phyloP scores from a whole-genome alignment of 177 flowering plant genomes.

The Vitis hybrid region DNA sequence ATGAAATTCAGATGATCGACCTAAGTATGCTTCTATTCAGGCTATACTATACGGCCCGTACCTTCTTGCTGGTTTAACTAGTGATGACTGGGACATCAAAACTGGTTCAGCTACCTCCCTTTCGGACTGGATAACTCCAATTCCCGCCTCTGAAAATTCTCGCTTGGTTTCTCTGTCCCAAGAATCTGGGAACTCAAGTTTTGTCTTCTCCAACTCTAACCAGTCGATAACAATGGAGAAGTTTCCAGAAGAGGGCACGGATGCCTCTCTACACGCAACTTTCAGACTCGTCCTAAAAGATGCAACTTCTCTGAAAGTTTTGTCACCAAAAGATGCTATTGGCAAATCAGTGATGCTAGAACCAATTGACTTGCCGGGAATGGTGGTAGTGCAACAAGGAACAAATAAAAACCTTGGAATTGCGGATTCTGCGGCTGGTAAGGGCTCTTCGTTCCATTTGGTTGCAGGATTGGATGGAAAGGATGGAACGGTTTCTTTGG shows the following conservation, averaged over 20 bases:
- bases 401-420: conserved; percentile 22
- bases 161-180: conserved; percentile 61
- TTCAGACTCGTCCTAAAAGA: conserved; percentile 24
- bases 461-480: conserved; percentile 33
- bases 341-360: conserved; percentile 64
- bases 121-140: conserved; percentile 63
- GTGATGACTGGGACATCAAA: conserved; percentile 68
- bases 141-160: conserved; percentile 56
- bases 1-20: conserved; percentile 53
- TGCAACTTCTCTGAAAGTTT: conserved; percentile 10
- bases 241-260: conserved; percentile 52
- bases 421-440: conserved; percentile 1
- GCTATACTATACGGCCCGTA: conserved; percentile 58
- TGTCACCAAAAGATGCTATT: conserved; percentile 26
- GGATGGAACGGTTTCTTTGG: conserved; percentile 52
- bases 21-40: conserved; percentile 48
- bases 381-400: too few relatives aligned
- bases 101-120: conserved; percentile 32
- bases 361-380: conserved; percentile 37
- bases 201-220: conserved; percentile 12
- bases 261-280: conserved; percentile 52
- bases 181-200: conserved; percentile 22
- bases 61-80: conserved; percentile 71
- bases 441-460: not conserved
- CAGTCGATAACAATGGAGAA: conserved; percentile 50